Evolutionary conservation across 2,329 filamentous ascomycete genomes (phyloP), one percentile per base, ranked within the genome.

Genomic region (Pyrenophora seminiperda): DNA sequence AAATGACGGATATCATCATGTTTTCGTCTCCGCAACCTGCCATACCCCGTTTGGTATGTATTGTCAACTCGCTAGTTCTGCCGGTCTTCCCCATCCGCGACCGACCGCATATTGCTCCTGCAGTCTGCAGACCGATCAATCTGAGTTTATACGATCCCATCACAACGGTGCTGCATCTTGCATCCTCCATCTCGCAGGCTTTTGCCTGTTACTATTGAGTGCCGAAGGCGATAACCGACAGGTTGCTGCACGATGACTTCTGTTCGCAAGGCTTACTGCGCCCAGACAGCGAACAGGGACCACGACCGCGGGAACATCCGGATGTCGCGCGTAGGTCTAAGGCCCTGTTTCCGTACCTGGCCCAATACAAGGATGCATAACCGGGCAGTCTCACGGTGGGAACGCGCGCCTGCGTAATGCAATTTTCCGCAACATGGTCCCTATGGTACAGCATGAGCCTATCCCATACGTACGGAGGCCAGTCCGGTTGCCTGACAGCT

Each of bases 241-340:
- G 13, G n/a, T 34, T 36, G 30, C 22, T 18, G 31, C 27, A 36
- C 41, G n/a, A 43, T 14, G 15, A n/a, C 24, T 30, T 37, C 34
- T 22, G 19, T 27, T 31, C 41, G 20, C 29, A 33, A 45, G 34
- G 41, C 29, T 29, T 14, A 38, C 29, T 30, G 33, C 15, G 47
- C 29, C 24, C 27, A 20, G 13, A 45, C 44, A 11, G 19, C 44
- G 31, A 34, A 45, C 47, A 39, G 22, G 41, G 41, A 45, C 41
- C 33, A 50, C 41, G 19, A 29, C 31, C 33, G 34, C 47, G 47
- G 47, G 41, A 50, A 29, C 34, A 30, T 24, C 47, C 47, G 47
- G 37, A 18, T 32, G 14, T 34, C 19, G 29, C 27, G 14, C 27
- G 24, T 17, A 45, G 27, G 29, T 13, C 31, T 24, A 13, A 44